Conservation (phyloP, 2,329 filamentous ascomycete species). For the Didymella lethalis region DNA sequence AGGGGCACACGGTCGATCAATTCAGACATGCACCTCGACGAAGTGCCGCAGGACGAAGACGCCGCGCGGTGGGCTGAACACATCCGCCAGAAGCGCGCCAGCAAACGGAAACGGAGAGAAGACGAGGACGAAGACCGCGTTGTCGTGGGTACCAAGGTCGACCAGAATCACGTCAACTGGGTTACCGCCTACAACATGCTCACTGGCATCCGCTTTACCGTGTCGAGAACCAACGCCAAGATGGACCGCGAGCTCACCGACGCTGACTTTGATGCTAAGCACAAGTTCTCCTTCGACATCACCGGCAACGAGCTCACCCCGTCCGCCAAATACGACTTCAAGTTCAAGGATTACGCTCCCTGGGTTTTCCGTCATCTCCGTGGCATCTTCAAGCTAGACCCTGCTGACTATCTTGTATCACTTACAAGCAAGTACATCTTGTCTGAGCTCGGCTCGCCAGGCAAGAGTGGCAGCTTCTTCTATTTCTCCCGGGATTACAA, state of each 20-base stretch:
- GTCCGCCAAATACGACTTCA: slow-evolving; percentile 99
- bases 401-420: slow-evolving; percentile 97
- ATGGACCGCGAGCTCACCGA: slow-evolving; percentile 88
- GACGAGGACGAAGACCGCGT: slow-evolving; percentile 91
- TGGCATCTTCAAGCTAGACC: slow-evolving; percentile 86
- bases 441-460: slow-evolving; percentile 94
- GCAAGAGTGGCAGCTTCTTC: slow-evolving; percentile 99
- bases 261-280: slow-evolving; percentile 89
- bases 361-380: slow-evolving; percentile 98
- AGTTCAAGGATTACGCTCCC: slow-evolving; percentile 99
- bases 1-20: slow-evolving; percentile 84
- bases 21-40: slow-evolving; percentile 84
- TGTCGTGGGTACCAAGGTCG: slow-evolving; percentile 94
- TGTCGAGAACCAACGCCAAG: slow-evolving; percentile 96
- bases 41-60: slow-evolving; percentile 86
- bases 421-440: slow-evolving; percentile 98
- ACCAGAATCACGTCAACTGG: slow-evolving; percentile 96
- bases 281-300: slow-evolving; percentile 99
- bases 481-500: slow-evolving; percentile 99
- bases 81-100: slow-evolving; percentile 89
- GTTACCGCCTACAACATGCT: slow-evolving; percentile 99
- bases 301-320: slow-evolving; percentile 97
- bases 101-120: slow-evolving; percentile 81
- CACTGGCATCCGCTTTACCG: slow-evolving; percentile 95
- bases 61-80: slow-evolving; percentile 91